These are phyloP conservation scores for Gentiana macrophylla DNA, from an alignment of 257 asterid genomes.

Conservation along the genomic window DNA sequence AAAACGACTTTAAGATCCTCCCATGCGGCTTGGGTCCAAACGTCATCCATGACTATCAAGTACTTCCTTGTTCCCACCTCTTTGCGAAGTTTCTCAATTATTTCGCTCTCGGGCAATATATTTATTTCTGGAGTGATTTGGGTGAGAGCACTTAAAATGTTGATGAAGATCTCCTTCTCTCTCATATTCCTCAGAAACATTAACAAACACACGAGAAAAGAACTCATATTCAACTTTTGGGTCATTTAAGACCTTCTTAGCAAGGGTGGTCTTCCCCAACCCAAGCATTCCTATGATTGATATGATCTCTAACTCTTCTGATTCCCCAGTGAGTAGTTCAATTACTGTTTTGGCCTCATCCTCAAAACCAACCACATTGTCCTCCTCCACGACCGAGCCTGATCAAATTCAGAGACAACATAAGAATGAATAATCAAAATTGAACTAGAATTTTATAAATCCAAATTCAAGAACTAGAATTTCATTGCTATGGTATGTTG, in stretches of 20 bases:
- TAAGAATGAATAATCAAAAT: no score
- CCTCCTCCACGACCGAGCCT: conserved; percentile 7
- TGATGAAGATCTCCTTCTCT: conserved; percentile 11
- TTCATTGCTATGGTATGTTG: no score
- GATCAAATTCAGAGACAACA: not conserved
- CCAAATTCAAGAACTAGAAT: no score
- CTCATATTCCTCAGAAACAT: conserved; percentile 21
- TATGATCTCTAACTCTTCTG: not conserved
- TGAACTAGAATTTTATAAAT: no score
- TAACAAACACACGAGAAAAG: not conserved
- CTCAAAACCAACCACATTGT: conserved; percentile 1
- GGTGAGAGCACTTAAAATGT: conserved; percentile 13
- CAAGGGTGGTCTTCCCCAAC: conserved; percentile 8
- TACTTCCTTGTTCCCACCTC: conserved; percentile 14
- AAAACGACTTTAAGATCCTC: not conserved
- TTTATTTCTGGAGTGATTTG: conserved; percentile 6
- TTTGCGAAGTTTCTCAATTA: not conserved
- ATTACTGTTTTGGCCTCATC: conserved; percentile 6
- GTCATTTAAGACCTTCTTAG: conserved; percentile 3
- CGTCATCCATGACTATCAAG: conserved; percentile 6
- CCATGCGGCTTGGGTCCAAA: not conserved
- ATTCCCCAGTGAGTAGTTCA: not conserved
- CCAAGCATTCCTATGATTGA: conserved; percentile 13
- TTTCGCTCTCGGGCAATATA: not conserved
- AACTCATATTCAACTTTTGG: not conserved